Evolutionary conservation across 2,329 filamentous ascomycete species (phyloP).

Genomic region (Phialophora chinensis): DNA sequence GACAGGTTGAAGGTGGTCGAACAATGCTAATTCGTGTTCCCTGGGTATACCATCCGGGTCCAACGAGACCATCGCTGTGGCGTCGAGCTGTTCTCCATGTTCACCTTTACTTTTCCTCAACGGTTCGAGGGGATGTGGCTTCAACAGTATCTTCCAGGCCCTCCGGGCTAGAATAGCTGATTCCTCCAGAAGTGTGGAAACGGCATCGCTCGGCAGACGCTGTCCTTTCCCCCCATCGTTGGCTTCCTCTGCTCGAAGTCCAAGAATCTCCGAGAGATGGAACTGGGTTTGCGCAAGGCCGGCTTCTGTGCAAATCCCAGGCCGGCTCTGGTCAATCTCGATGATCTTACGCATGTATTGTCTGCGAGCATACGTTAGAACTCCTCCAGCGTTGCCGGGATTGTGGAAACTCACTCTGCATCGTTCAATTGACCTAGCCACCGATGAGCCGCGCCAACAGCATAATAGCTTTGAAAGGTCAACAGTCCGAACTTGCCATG

Average conservation of each 20-base stretch:
- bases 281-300: conserved; percentile 9
- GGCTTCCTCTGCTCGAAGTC: background rate
- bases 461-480: conserved; percentile 12
- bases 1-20: conserved; percentile 8
- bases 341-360: background rate
- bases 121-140: conserved; percentile 1
- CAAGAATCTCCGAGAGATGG: conserved; percentile 1
- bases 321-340: background rate
- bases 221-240: background rate
- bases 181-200: background rate
- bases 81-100: background rate
- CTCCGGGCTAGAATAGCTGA: background rate
- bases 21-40: conserved; percentile 7
- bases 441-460: conserved; percentile 1
- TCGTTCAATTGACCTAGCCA: background rate
- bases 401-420: conserved; percentile 3
- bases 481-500: background rate
- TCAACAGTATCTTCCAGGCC: background rate
- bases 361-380: background rate
- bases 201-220: background rate
- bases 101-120: background rate
- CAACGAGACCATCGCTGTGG: background rate
- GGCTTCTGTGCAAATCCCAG: background rate
- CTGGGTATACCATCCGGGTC: background rate
- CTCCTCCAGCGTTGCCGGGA: background rate